These are phyloP conservation scores for Striga asiatica DNA, from an alignment of 257 asterid genomes.

Conservation along the genomic window DNA sequence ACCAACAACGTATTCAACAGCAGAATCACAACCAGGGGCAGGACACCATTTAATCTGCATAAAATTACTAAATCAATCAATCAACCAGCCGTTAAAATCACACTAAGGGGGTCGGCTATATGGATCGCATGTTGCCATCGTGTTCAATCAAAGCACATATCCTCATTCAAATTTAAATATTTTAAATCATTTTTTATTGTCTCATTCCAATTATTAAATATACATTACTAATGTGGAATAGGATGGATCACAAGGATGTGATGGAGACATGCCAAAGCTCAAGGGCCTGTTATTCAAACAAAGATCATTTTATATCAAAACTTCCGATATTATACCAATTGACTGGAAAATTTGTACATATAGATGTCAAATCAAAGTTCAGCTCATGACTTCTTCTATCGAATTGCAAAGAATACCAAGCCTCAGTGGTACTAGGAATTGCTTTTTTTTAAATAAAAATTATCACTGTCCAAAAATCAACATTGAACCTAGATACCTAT, in stretches of 20 bases:
- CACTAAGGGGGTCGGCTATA: no score
- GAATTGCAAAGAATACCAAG: no score
- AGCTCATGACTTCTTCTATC: background rate
- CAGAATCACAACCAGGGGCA: conserved; percentile 89
- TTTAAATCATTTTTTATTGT: no score
- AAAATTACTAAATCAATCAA: background rate
- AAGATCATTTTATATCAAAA: background rate
- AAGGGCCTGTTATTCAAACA: conserved; percentile 4
- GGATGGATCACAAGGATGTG: background rate
- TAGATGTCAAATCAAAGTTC: conserved; percentile 3
- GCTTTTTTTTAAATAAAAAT: no score
- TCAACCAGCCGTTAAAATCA: no score
- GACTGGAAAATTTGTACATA: conserved; percentile 2
- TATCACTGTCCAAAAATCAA: no score
- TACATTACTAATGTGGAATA: background rate
- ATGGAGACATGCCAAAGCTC: conserved; percentile 1
- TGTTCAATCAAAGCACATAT: no score
- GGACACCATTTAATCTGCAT: conserved; percentile 96
- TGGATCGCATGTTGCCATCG: no score
- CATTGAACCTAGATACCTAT: conserved; percentile 8
- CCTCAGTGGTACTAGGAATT: no score
- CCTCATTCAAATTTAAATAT: no score
- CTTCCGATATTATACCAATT: conserved; percentile 3
- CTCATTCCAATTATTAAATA: no score
- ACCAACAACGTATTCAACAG: conserved; percentile 69